A percentile compares a stretch with the other conserved stretches of the same genome.
phyloP scores from a whole-genome alignment of 129 eudicot species.

The Centrapalus pauciflorus region DNA sequence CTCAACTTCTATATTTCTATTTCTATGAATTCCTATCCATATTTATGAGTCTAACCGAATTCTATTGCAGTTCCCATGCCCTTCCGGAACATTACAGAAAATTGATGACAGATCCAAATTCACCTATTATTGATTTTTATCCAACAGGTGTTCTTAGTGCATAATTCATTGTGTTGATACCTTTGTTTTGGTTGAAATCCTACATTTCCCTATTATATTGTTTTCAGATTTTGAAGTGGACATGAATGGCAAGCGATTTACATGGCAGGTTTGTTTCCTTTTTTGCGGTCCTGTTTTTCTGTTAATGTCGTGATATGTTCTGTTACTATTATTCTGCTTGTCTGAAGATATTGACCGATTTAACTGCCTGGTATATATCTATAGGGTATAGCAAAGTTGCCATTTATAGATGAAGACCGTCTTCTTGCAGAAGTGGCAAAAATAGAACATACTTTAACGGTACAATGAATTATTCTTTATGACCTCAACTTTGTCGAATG shows the following conservation, averaged over 20 bases:
- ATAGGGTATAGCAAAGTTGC: constrained; percentile 6
- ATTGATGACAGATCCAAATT: constrained; percentile 33
- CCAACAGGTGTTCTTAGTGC: constrained; percentile 29
- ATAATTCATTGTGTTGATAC: not conserved
- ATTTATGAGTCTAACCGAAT: constrained; percentile 2
- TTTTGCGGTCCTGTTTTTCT: not conserved
- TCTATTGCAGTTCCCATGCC: constrained; percentile 36
- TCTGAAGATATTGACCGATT: not conserved
- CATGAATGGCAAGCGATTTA: constrained; percentile 38
- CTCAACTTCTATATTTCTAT: not conserved
- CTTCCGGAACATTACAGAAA: constrained; percentile 30
- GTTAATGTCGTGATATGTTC: not conserved
- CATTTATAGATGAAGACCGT: not conserved
- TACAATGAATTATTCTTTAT: not conserved
- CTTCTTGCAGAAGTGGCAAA: constrained; percentile 4
- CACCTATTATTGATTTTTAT: constrained; percentile 41
- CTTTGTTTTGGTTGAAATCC: not conserved
- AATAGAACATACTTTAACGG: not conserved
- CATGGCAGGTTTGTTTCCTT: constrained; percentile 36
- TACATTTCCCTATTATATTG: not conserved
- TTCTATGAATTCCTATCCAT: not conserved
- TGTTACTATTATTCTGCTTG: not conserved
- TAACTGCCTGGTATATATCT: not conserved
- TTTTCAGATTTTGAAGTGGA: constrained; percentile 44
- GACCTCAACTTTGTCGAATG: not conserved